Evolutionary conservation across 2,329 filamentous ascomycete species (phyloP), one percentile per base, ranked within the genome.

Genomic region (Colletotrichum zoysiae): DNA sequence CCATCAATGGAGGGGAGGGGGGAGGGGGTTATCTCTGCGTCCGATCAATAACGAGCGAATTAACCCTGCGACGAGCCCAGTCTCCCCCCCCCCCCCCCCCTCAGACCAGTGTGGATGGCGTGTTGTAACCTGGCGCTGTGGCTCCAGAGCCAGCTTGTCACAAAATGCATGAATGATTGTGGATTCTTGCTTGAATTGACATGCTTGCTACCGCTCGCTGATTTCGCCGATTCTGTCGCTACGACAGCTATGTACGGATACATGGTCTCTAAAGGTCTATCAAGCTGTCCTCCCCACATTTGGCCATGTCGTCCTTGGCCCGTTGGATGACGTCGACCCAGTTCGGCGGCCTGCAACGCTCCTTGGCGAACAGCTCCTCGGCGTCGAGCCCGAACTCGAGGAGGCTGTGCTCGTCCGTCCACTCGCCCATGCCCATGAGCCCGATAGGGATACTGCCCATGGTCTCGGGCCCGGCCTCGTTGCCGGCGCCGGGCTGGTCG

Each of bases 361-460:
- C 74, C 59, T 81, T 80, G 0, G 76, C 77, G 8, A 82, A 82
- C 2, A 83, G 75, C 23, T 80, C 78, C 75, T 88, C 86, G 0
- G 81, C 83, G 59, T 87, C 84, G 3, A 83, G 77, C 0, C 83
- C 87, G 71, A 88, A 87, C 55, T 81, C 78, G 60, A 89, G 72
- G 74, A 89, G 75, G 3, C 81, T 78, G 63, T 85, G 82, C 76
- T 89, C 87, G 5, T 80, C 81, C 1, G 84, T 85, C 87, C 87
- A 89, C 75, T 89, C 87, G 0, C 85, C 86, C 58, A 84, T 86
- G 1, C 83, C 86, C 87, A 89, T 89, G 42, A 89, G 76, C 1
- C 87, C 87, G 3, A 89, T 81, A 0, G 87, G 86, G 0, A 89
- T 79, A 71, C 83, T 84, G 0, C 82, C 85, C 26, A 75, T 74